Base-by-base conservation (phyloP, 2,329 filamentous ascomycete species). In the Cordyceps cateniannulata region DNA sequence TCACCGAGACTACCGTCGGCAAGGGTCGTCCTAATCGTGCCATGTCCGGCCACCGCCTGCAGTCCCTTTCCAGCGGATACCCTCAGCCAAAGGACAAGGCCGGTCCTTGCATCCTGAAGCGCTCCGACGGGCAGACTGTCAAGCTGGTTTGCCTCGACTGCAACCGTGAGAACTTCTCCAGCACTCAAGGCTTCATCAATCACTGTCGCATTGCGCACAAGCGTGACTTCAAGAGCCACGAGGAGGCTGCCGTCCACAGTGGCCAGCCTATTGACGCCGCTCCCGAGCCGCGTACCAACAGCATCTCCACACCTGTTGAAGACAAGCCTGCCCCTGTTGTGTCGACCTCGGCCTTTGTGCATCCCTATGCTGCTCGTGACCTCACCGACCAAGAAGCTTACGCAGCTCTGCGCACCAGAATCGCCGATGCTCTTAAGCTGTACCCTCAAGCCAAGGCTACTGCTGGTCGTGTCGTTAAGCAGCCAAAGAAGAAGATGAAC, bases 141-240 rank as follows among this genome's bases (percentile, higher is more conserved):
- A 96, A 96, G 75, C 82, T 98, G 53, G 88, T 96, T 64, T 99
- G 95, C 78, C 76, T 90, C 62, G 89, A 95, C 72, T 98, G 95
- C 74, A 83, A 91, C 54, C 84, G 93, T 65, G 90, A 91, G 72
- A 91, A 97, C 73, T 98, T 98, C 70, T 93, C 89, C 60, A 98
- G 93, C 76, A 96, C 93, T 0, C 95, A 98, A 74, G 95, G 95
- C n/a, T 98, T 98, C 76, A 95, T 99, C 77, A 99, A 99, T 71
- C 95, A 99, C 72, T 98, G 93, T 72, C 91, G 95, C 61, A 98
- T 99, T 68, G 92, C 93, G 27, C 95, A 99, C 76, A 90, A 89
- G 71, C 84, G 91, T 62, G 92, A 96, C 65, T 98, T 93, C 79
- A 93, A 96, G 76, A 97, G 91, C 68, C 95, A 99, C 70, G 93